These are phyloP conservation scores for Puccinia novopanici DNA, from an alignment of 1,284 basidiomycete species.

Conservation along the genomic window DNA sequence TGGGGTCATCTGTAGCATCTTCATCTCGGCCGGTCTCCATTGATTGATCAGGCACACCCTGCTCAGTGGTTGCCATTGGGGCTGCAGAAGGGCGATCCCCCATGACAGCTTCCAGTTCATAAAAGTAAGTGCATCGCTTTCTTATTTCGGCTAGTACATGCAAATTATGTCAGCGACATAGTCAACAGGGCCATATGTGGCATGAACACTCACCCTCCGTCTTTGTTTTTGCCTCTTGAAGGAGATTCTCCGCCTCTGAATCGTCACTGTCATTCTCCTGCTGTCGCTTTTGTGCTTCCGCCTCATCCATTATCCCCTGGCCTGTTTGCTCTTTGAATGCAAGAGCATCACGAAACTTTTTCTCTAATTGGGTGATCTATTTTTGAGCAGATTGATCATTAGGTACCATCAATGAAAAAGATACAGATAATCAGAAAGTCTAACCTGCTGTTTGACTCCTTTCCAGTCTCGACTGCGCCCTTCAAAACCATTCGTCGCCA, in stretches of 20 bases:
- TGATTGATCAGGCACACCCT: no score
- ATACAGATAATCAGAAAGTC: background rate
- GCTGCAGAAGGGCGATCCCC: no score
- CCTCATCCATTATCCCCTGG: conserved; percentile 3
- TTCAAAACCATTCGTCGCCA: background rate
- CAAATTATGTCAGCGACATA: no score
- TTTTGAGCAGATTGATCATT: background rate
- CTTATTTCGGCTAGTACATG: no score
- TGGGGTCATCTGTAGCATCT: no score
- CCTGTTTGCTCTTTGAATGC: background rate
- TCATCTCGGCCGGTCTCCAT: no score
- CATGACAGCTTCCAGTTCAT: no score
- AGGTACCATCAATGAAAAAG: background rate
- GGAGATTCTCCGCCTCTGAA: no score
- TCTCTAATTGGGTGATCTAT: background rate
- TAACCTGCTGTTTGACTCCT: background rate
- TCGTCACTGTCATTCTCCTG: background rate
- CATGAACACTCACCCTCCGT: background rate
- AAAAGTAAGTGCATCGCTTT: no score
- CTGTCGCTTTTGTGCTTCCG: background rate
- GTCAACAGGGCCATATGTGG: no score
- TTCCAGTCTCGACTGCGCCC: background rate
- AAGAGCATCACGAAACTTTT: background rate
- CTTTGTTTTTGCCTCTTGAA: background rate
- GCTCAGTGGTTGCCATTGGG: no score